Conservation (phyloP, 345 rosid genomes). For the Brassica carinata region DNA sequence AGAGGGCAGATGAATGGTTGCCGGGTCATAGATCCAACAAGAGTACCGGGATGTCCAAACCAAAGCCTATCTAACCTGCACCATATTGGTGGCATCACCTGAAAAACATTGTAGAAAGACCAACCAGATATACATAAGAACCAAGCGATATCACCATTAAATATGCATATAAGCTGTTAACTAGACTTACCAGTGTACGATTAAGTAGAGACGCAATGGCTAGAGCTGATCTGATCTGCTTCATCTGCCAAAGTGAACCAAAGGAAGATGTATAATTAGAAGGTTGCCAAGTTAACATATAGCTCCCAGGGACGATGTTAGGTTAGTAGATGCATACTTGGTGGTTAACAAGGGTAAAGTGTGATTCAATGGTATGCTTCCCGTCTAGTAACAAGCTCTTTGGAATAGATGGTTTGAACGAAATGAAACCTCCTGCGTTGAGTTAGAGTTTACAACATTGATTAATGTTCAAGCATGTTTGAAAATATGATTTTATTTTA, state of each 20-base stretch:
- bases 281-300: conserved; percentile 17
- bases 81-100: conserved; percentile 99
- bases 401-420: conserved; percentile 86
- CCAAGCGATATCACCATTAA: conserved; percentile 1
- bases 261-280: conserved; percentile 25
- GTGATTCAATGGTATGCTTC: conserved; percentile 75
- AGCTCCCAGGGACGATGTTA: conserved; percentile 22
- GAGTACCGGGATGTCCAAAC: conserved; percentile 96
- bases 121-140: conserved; percentile 2
- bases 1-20: conserved; percentile 97
- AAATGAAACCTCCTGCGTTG: conserved; percentile 83
- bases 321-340: conserved; percentile 60
- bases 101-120: conserved; percentile 25
- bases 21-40: conserved; percentile 84
- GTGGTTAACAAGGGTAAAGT: conserved; percentile 77
- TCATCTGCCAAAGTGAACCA: conserved; percentile 57
- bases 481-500: conserved; percentile 30
- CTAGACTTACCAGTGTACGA: conserved; percentile 81
- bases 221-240: conserved; percentile 90
- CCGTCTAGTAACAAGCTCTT: conserved; percentile 85
- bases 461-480: no score
- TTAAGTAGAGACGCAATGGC: conserved; percentile 84
- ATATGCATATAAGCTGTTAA: conserved; percentile 16
- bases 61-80: conserved; percentile 97
- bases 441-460: conserved; percentile 12